These are phyloP conservation scores for Phialophora macrospora DNA, from an alignment of 2,329 filamentous ascomycete genomes.

Conservation along the genomic window DNA sequence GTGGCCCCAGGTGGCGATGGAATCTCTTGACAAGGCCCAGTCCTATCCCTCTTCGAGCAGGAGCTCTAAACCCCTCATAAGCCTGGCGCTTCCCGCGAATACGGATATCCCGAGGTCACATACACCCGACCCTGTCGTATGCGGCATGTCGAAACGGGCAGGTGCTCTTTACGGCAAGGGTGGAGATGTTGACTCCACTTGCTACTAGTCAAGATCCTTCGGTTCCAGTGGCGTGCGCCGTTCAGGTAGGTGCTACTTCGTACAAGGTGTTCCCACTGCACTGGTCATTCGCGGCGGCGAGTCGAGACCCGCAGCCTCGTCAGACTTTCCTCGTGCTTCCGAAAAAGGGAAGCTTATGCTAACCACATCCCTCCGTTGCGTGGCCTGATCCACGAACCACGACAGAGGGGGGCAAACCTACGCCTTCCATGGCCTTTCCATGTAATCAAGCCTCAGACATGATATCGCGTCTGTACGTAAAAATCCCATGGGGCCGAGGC, in stretches of 20 bases:
- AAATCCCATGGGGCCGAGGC: not conserved
- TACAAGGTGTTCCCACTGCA: not conserved
- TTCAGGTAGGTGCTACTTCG: not conserved
- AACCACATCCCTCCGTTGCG: conserved; percentile 7
- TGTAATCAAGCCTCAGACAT: not conserved
- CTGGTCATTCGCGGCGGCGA: conserved; percentile 12
- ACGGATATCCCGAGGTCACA: not conserved
- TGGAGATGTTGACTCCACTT: conserved; percentile 1
- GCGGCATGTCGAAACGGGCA: conserved; percentile 7
- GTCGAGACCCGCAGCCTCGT: conserved; percentile 18
- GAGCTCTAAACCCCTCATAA: not conserved
- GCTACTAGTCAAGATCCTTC: not conserved
- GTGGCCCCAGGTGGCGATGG: not conserved
- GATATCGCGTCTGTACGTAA: conserved; percentile 16
- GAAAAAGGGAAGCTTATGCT: conserved; percentile 15
- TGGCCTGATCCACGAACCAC: conserved; percentile 9
- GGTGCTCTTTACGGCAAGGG: conserved; percentile 5
- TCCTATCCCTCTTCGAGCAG: too few relatives aligned
- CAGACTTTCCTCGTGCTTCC: conserved; percentile 4
- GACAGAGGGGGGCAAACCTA: not conserved
- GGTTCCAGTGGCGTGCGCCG: not conserved
- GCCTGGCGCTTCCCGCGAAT: not conserved
- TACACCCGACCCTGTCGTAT: not conserved
- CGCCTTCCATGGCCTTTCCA: not conserved
- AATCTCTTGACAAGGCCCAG: not conserved